Base-by-base conservation (phyloP, 1,139 yeast species). In the Geotrichum candidum region DNA sequence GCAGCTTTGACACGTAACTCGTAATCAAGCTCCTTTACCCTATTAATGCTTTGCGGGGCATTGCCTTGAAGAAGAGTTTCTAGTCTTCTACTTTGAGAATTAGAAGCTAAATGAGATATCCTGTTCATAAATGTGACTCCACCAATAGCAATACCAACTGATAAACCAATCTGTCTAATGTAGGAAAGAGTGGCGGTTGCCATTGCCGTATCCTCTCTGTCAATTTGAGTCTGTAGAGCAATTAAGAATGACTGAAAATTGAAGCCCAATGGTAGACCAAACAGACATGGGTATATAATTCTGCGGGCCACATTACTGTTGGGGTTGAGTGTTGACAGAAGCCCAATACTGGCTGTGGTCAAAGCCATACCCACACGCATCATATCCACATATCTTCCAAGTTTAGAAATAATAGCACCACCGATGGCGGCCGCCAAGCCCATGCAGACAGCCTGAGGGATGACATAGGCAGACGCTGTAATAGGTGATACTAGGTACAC, bases 401-500 rank as follows among this genome's bases (percentile, higher is more conserved):
- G 58, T 31, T 65, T 65, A 27, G 68, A 61, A 23, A 69, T 64
- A 48, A 69, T 51, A 29, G 64, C 45, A 5, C 72, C 71, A 7
- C 69, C 68, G 13, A 61, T 56, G 1, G 69, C 69, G 1, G 71
- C 67, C 1, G 69, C 61, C 6, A 66, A 54, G 2, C 72, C 72
- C 66, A 68, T 67, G 18, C 68, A 59, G 13, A 65, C 63, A 1
- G 72, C 70, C 55, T 66, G 64, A 3, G 72, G 72, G 9, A 69
- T 53, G 10, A 69, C 59, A 57, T 68, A 68, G 2, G 67, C 64
- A 2, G 71, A 65, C 1, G 72, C 67, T 53, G 66, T 62, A 29
- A 68, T 62, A 23, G 72, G 70, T 5, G 68, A 53, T 18, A 61
- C 77, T 54, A 76, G 74, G 64, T 76, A 77, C 23, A 80, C 77